Percentiles rank a stretch among this genome's conserved stretches.
These are phyloP conservation scores for Shiraia sp. DNA, from an alignment of 2,329 filamentous ascomycete genomes.

Conservation along the genomic window DNA sequence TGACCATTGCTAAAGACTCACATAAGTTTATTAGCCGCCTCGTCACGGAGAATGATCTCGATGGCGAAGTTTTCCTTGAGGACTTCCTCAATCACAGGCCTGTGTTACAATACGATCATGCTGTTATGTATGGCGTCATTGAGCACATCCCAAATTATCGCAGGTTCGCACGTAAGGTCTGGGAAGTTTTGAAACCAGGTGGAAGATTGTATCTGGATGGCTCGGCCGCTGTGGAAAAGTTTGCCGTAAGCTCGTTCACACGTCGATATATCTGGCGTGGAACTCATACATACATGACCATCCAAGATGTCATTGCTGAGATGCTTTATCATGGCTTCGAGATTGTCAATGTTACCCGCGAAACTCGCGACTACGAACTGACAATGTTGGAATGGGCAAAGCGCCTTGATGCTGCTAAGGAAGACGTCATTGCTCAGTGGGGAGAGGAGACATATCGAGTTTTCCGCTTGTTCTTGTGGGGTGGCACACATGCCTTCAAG, in stretches of 20 bases:
- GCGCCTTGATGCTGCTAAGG: constrained; percentile 8
- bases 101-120: constrained; percentile 7
- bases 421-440: constrained; percentile 6
- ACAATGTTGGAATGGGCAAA: constrained; percentile 12
- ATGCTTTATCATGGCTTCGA: constrained; percentile 11
- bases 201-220: constrained; percentile 7
- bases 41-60: constrained; percentile 5
- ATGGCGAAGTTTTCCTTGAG: constrained; percentile 5
- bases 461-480: constrained; percentile 9
- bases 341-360: constrained; percentile 5
- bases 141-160: constrained; percentile 11
- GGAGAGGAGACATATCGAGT: constrained; percentile 10
- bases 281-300: constrained; percentile 9
- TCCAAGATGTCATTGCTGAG: constrained; percentile 10
- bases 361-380: constrained; percentile 10
- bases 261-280: constrained; percentile 8
- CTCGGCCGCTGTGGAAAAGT: constrained; percentile 11
- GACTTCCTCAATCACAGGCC: constrained; percentile 8
- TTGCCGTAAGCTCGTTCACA: constrained; percentile 9
- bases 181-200: constrained; percentile 8
- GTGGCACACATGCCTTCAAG: constrained; percentile 9
- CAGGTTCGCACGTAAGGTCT: constrained; percentile 5
- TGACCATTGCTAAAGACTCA: constrained; percentile 5
- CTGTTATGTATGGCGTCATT: constrained; percentile 10
- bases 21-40: constrained; percentile 6